Conservation (phyloP, 1,139 yeast genomes). For the Geotrichum reessii region DNA sequence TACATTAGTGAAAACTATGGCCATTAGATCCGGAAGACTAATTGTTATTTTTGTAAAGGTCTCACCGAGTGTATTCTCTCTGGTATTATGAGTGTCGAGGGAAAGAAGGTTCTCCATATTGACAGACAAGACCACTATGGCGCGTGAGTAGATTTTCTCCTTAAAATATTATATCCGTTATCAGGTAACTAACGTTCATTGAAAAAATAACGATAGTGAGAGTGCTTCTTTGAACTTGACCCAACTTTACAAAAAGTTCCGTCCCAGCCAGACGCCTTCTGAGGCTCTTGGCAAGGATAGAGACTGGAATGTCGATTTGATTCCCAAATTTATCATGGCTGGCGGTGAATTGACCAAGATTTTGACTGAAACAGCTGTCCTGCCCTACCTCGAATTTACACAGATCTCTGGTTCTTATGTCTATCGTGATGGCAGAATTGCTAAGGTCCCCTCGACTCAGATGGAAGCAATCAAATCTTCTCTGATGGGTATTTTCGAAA, state of each 20-base stretch:
- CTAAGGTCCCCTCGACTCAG: conserved; percentile 92
- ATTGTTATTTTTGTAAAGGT: conserved; percentile 51
- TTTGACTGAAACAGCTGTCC: conserved; percentile 89
- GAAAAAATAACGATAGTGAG: conserved; percentile 38
- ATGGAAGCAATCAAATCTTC: conserved; percentile 87
- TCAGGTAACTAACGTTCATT: not conserved
- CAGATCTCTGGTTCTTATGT: conserved; percentile 94
- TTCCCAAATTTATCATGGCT: conserved; percentile 96
- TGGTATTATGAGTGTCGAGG: conserved; percentile 90
- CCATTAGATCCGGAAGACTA: not conserved
- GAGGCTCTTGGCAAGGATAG: conserved; percentile 82
- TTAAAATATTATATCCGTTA: not conserved
- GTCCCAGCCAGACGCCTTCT: conserved; percentile 51
- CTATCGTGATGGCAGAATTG: conserved; percentile 82
- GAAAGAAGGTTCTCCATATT: conserved; percentile 92
- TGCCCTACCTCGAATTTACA: conserved; percentile 91
- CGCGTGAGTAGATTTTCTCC: conserved; percentile 36
- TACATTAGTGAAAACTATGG: not conserved
- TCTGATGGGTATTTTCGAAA: conserved; percentile 93
- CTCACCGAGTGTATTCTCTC: conserved; percentile 94
- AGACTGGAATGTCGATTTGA: conserved; percentile 96
- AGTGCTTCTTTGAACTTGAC: conserved; percentile 60
- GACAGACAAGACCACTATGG: conserved; percentile 97
- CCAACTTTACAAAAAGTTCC: conserved; percentile 42
- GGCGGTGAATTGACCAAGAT: conserved; percentile 96